Percentiles rank a stretch among this genome's conserved stretches.
phyloP scores from a whole-genome alignment of 1,139 yeast genomes.

The Saccharomyces hybrid region DNA sequence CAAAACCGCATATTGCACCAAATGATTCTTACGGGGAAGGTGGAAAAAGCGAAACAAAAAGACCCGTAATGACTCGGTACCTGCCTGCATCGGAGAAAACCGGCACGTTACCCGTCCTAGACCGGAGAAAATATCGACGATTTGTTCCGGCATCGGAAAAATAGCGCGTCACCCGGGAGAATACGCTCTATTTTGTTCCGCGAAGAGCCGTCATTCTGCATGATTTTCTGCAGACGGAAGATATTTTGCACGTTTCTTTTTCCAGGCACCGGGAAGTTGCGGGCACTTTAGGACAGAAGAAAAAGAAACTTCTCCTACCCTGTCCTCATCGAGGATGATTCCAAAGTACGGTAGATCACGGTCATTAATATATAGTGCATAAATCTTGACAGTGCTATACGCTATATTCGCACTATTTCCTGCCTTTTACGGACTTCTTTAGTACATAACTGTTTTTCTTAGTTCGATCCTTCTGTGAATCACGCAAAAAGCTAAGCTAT shows the following conservation, averaged over 20 bases:
- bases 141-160: not conserved
- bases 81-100: not conserved
- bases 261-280: not conserved
- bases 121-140: not conserved
- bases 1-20: not conserved
- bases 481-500: too few relatives aligned
- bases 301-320: not conserved
- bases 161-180: not conserved
- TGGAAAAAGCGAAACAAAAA: not conserved
- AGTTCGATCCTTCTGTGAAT: too few relatives aligned
- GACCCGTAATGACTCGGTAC: not conserved
- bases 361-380: too few relatives aligned
- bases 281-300: not conserved
- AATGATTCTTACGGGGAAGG: not conserved
- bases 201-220: not conserved
- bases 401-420: too few relatives aligned
- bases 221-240: not conserved
- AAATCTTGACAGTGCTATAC: too few relatives aligned
- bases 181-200: not conserved
- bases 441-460: too few relatives aligned
- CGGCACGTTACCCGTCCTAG: not conserved
- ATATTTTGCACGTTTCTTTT: not conserved
- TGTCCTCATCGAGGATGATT: not conserved
- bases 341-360: not conserved
- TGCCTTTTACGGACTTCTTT: too few relatives aligned